Conservation (phyloP, 2,329 filamentous ascomycete species). For the Penicillium brasilianum region DNA sequence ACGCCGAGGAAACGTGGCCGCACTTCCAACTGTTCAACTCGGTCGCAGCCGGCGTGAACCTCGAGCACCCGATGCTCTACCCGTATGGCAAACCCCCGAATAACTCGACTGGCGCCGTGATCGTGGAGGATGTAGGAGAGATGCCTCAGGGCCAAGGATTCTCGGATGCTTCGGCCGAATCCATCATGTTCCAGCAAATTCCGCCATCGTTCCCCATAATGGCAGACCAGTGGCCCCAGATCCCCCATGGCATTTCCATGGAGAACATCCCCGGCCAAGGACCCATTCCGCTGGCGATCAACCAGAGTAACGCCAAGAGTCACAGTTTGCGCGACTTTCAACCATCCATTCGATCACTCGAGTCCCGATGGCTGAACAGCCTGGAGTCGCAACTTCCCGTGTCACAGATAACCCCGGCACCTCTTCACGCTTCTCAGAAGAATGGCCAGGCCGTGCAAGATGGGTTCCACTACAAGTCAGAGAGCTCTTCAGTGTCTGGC, state of each 20-base stretch:
- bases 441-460: slow-evolving; percentile 33
- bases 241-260: slow-evolving; percentile 21
- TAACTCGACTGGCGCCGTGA: slow-evolving; percentile 38
- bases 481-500: slow-evolving; percentile 45
- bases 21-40: slow-evolving; percentile 45
- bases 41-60: slow-evolving; percentile 38
- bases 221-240: slow-evolving; percentile 36
- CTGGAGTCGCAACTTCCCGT: slow-evolving; percentile 42
- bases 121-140: slow-evolving; percentile 44
- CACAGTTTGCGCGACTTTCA: slow-evolving; percentile 31
- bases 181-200: slow-evolving; percentile 40
- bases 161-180: slow-evolving; percentile 37
- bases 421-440: slow-evolving; percentile 29
- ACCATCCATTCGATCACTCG: slow-evolving; percentile 36
- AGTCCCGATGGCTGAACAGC: slow-evolving; percentile 41
- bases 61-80: slow-evolving; percentile 41
- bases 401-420: slow-evolving; percentile 34
- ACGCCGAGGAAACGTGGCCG: slow-evolving; percentile 45
- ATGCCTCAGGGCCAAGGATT: slow-evolving; percentile 36
- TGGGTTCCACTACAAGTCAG: slow-evolving; percentile 42
- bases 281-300: slow-evolving; percentile 25
- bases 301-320: slow-evolving; percentile 31
- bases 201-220: slow-evolving; percentile 38
- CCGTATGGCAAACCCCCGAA: slow-evolving; percentile 39
- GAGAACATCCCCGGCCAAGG: slow-evolving; percentile 26